Evolutionary conservation across 495 filamentous ascomycete species (phyloP).

Genomic region (Penicillium malachiteum): DNA sequence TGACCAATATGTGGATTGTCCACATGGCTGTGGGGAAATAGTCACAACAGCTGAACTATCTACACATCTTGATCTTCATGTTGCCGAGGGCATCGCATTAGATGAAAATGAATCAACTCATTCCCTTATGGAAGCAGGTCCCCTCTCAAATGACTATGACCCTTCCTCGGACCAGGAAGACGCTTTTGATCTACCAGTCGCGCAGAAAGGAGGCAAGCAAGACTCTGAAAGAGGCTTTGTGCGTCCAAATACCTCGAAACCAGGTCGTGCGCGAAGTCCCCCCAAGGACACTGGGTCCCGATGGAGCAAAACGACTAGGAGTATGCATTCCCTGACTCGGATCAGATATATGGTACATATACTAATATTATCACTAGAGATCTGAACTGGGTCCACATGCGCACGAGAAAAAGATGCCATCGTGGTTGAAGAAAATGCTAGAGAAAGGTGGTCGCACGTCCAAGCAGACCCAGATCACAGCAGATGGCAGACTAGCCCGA

Average conservation of each 20-base stretch:
- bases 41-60: conserved; percentile 61
- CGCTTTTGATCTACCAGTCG: conserved; percentile 1
- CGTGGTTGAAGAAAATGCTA: conserved; percentile 68
- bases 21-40: conserved; percentile 70
- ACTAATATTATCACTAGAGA: conserved; percentile 32
- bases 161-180: conserved; percentile 14
- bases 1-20: conserved; percentile 61
- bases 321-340: conserved; percentile 22
- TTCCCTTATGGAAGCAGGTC: not conserved
- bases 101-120: conserved; percentile 35
- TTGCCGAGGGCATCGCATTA: conserved; percentile 54
- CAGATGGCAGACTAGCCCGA: conserved; percentile 48
- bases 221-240: conserved; percentile 14
- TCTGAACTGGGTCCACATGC: conserved; percentile 81
- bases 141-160: conserved; percentile 6
- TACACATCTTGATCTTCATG: conserved; percentile 73
- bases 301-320: conserved; percentile 39
- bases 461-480: conserved; percentile 52
- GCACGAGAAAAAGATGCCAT: conserved; percentile 85
- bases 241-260: conserved; percentile 13
- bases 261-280: conserved; percentile 11
- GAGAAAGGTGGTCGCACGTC: conserved; percentile 60
- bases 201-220: conserved; percentile 16
- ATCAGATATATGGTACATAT: conserved; percentile 4
- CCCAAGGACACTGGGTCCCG: conserved; percentile 4